A percentile compares a stretch with the other conserved stretches of the same genome.
phyloP scores from a whole-genome alignment of 108 stramenopile genomes.

The Nannochloropsis granulata region DNA sequence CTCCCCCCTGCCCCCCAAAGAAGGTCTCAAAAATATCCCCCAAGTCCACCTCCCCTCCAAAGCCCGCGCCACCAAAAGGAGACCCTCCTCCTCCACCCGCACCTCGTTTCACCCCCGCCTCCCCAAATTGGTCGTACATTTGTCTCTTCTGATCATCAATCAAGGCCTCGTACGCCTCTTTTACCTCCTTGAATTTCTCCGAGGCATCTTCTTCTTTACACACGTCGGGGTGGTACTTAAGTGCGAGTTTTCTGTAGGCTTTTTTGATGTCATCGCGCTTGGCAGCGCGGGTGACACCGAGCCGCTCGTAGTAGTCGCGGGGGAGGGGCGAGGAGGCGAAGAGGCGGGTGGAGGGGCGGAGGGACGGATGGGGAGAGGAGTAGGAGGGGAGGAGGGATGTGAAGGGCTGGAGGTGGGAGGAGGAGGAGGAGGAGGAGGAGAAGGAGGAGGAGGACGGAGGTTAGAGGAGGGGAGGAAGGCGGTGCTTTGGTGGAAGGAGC shows the following conservation, averaged over 20 bases:
- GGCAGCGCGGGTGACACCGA: background rate
- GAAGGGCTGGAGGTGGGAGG: background rate
- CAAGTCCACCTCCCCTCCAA: conserved; percentile 72
- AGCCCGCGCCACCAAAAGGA: conserved; percentile 17
- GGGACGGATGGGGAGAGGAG: background rate
- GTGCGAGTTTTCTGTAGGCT: conserved; percentile 58
- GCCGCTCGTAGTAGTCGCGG: background rate
- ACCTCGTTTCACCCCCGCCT: conserved; percentile 6
- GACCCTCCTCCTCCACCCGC: conserved; percentile 2
- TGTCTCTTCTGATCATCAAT: background rate
- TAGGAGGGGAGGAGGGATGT: background rate
- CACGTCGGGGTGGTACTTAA: conserved; percentile 71
- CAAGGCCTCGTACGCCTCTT: background rate
- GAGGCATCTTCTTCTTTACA: background rate
- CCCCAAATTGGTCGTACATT: conserved; percentile 29
- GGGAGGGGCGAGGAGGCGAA: background rate
- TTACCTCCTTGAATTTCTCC: background rate
- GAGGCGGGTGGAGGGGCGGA: background rate
- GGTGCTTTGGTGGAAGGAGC: no score
- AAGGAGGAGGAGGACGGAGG: no score
- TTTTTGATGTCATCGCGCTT: conserved; percentile 55
- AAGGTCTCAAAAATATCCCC: conserved; percentile 90
- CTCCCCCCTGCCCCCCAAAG: conserved; percentile 68
- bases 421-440: no score
- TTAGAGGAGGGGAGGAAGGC: no score